Base-by-base conservation (phyloP, 2,329 filamentous ascomycete genomes). In the Lithohypha guttulata region DNA sequence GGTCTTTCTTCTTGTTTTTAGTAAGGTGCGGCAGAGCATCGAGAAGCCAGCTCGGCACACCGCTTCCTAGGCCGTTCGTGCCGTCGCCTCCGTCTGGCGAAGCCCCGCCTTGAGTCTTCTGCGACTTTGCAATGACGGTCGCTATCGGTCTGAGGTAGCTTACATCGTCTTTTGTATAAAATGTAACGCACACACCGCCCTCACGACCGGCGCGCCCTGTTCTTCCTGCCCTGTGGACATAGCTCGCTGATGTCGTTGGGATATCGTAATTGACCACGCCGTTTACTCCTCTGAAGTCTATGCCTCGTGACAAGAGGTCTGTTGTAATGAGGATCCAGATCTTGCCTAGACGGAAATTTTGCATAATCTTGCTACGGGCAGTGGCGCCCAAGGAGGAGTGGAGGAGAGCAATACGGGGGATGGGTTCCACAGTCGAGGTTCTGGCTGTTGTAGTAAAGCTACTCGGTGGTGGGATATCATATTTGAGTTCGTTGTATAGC, bases 191-290 rank as follows among this genome's bases (percentile, higher is more conserved):
- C 3, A 94, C 75, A 33, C 91, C 91, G 14, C 87, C 87, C 53
- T 83, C 77, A 17, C 87, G 74, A 0, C 91, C 91, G 0, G 87
- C 91, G 15, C 91, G 74, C 0, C 89, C 91, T 0, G 91, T 96
- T 32, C 91, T 75, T 0, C 91, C 91, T 0, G 91, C 86, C 8
- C 91, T 83, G 62, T 98, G 91, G 5, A 98, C 82, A 56, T 98
- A 98, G 1, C 77, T 78, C 0, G 87, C 89, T 4, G 82, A 81
- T 0, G 83, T 87, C n/a, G 80, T 84, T 0, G 91, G 91, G 6
- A 95, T 85, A 59, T 98, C 91, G 63, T 95, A 98, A 62, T 96
- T 98, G 36, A 98, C 83, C 0, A 98, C 87, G 31, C 87, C 86
- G 54, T 95, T 95, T 47, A 98, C 79, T 34, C 91, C 91, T 6